phyloP scores from a whole-genome alignment of 768 basidiomycete species.

The Russula compacta region DNA sequence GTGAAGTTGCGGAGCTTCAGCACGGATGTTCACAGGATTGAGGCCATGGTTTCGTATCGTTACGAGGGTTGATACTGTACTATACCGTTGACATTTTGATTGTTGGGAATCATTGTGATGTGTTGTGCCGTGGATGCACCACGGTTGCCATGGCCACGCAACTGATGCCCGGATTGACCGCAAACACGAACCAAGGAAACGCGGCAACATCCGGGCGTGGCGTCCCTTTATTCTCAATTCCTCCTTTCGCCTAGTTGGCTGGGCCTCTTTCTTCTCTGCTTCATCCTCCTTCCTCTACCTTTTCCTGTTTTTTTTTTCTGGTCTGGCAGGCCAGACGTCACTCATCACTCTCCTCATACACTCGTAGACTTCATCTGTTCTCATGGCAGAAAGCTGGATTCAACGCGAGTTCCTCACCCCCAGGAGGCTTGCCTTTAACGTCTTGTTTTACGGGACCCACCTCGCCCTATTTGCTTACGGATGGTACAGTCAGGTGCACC shows the following conservation, averaged over 20 bases:
- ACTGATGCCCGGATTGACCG: background rate
- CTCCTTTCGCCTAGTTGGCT: constrained; percentile 4
- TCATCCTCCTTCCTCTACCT: background rate
- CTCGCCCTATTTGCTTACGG: constrained; percentile 70
- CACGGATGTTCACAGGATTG: constrained; percentile 95
- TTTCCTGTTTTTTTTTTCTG: constrained; percentile 19
- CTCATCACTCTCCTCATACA: constrained; percentile 23
- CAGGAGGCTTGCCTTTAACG: constrained; percentile 60
- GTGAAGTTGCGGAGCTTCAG: constrained; percentile 95
- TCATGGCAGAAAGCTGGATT: constrained; percentile 67
- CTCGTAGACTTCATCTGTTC: constrained; percentile 20
- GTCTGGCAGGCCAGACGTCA: constrained; percentile 47
- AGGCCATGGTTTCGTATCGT: constrained; percentile 96
- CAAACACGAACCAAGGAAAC: background rate
- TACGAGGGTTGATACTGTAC: constrained; percentile 54
- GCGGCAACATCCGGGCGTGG: background rate
- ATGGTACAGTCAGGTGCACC: constrained; percentile 73
- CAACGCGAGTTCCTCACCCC: constrained; percentile 56
- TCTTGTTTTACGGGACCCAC: constrained; percentile 76
- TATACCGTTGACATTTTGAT: background rate
- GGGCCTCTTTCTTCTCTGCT: background rate
- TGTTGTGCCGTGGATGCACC: too few species aligned
- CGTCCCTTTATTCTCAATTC: constrained; percentile 14
- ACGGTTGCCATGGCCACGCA: background rate
- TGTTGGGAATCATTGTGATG: background rate